Evolutionary conservation across 1,139 yeast genomes (phyloP).

Genomic region (Blastobotrys elegans): DNA sequence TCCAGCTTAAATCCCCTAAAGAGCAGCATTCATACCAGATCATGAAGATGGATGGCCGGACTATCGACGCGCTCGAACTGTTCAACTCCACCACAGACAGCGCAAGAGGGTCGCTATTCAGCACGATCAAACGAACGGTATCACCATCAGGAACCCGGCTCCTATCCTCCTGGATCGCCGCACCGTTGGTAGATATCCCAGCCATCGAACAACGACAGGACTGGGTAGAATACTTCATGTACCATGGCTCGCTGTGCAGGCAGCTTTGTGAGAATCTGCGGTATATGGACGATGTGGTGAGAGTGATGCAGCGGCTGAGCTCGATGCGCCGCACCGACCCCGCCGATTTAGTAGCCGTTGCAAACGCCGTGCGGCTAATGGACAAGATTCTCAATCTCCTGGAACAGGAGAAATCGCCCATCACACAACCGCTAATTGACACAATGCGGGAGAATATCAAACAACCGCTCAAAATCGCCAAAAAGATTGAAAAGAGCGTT

Average conservation of each 20-base stretch:
- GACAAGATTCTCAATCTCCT: conserved; percentile 19
- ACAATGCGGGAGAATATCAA: conserved; percentile 12
- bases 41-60: conserved; percentile 77
- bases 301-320: conserved; percentile 49
- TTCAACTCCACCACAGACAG: conserved; percentile 54
- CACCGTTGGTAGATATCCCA: conserved; percentile 61
- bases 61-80: conserved; percentile 78
- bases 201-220: conserved; percentile 60
- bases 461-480: conserved; percentile 16
- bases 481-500: conserved; percentile 15
- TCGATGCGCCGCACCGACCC: conserved; percentile 42
- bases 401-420: not conserved
- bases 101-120: conserved; percentile 62
- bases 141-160: conserved; percentile 80
- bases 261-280: conserved; percentile 31
- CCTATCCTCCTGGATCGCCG: conserved; percentile 72
- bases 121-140: conserved; percentile 63
- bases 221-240: conserved; percentile 51
- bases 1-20: conserved; percentile 50
- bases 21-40: conserved; percentile 45
- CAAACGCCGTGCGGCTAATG: conserved; percentile 37
- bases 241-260: conserved; percentile 38
- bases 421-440: conserved; percentile 7
- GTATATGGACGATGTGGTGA: conserved; percentile 45
- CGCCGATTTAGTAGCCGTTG: conserved; percentile 42